A percentile compares a stretch with the other conserved stretches of the same genome.
Evolutionary conservation across 208 protist genomes (phyloP).

Genomic region (Giardia duodenalis): DNA sequence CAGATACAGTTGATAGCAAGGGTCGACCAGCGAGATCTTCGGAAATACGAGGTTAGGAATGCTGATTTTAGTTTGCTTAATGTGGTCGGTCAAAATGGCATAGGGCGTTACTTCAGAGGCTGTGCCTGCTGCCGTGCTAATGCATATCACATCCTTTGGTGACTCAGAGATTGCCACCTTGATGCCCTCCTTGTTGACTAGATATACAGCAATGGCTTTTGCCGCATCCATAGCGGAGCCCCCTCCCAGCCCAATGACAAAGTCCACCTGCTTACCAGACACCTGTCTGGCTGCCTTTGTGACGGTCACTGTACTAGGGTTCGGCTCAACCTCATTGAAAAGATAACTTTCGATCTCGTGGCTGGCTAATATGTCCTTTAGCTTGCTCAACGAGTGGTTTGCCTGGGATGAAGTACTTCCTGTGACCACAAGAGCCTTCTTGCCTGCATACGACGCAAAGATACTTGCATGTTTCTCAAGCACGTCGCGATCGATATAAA

Average conservation of each 20-base stretch:
- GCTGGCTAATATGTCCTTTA: not conserved
- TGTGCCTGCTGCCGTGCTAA: not conserved
- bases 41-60: not conserved
- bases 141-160: not conserved
- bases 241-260: conserved; percentile 8
- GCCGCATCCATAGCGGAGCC: conserved; percentile 21
- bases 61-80: not conserved
- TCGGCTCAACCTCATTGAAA: not conserved
- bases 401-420: not conserved
- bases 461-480: not conserved
- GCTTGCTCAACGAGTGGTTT: not conserved
- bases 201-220: not conserved
- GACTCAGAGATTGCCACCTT: not conserved
- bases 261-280: not conserved
- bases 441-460: not conserved
- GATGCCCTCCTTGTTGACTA: not conserved
- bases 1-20: not conserved
- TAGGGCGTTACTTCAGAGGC: conserved; percentile 24
- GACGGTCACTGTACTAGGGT: not conserved
- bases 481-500: not conserved
- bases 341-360: not conserved
- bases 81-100: conserved; percentile 3
- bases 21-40: not conserved
- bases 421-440: not conserved
- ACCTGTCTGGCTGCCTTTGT: not conserved